Evolutionary conservation across 2,329 filamentous ascomycete species (phyloP), one percentile per base, ranked within the genome.

Genomic region (Fusarium sp.): DNA sequence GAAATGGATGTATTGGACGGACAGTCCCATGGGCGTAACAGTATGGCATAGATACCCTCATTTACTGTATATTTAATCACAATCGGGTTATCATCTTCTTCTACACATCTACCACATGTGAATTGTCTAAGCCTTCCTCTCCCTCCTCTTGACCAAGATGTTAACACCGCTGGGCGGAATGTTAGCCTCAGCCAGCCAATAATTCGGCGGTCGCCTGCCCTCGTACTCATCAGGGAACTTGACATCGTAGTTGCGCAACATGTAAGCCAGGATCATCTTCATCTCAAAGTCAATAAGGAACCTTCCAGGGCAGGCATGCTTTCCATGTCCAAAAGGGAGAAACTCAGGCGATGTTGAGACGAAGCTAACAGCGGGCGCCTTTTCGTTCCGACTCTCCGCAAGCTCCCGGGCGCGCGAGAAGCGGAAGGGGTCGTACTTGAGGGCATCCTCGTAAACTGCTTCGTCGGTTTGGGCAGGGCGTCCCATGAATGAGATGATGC

Each of bases 351-450:
- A 73, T 2, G 72, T 74, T 0, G 70, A 62, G 4, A 74, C 72
- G 28, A 74, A 62, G 1, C 54, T 58, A 3, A 63, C 57, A 1
- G 62, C 34, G 7, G 61, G 66, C 3, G 20, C 38, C 14, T 65
- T 69, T 28, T 74, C 68, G 5, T 51, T 57, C 1, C 54, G 45
- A 10, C 40, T 55, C 1, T 49, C 63, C 3, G 75, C 71, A 4
- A 68, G 61, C 56, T 81, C 78, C 4, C 80, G 75, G 11, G 73
- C 57, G 4, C 79, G 74, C 6, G 80, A 79, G 54, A 81, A 84
- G 1, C 82, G 76, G 54, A 82, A 83, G 0, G 81, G 81, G 18
- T 83, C 81, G 64, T 76, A 84, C 24, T 78, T 78, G 9, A 72
- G 31, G 0, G 81, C 75, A 4, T 82, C 77, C 9, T 78, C 75